Base-by-base conservation (phyloP, 164 flowering plant genomes). In the Vitis amurensis region DNA sequence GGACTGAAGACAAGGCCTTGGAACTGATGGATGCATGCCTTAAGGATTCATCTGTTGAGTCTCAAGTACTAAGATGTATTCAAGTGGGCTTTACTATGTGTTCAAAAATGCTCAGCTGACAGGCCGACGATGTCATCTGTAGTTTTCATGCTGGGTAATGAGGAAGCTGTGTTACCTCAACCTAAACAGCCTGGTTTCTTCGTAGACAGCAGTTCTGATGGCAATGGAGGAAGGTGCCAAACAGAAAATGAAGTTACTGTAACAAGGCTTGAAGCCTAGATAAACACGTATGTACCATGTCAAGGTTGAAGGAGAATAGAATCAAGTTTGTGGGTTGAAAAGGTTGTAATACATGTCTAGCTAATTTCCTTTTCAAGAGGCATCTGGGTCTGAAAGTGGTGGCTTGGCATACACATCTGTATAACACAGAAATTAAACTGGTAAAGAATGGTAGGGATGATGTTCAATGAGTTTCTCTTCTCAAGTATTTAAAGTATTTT, bases 31-130 rank as follows among this genome's bases (percentile, higher is more conserved):
- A 82, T 70, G 19, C 23, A 31, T 3, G 15, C 1, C 11, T 71
- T 10, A 69, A 8, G 4, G 69, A 59, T 2, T 58, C 78, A 16
- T 67, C 14, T 16, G 4, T 57, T 5, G 15, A 15, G 9, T 11
- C 63, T 4, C 75, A 84, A 77, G 68, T 82, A 3, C 0, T 68
- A 6, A 72, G 77, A 63, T 82, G 81, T 56, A 76, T 84, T 3
- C 83, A 78, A 7, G 61, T 78, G 0, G 84, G 84, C 0, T n/a
- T 68, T 81, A 0, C 30, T 81, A 27, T 81, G 84, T 48, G 84
- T 78, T 2, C 82, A 82, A 55, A 60, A 68, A 15, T 30, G 15
- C 1, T 67, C 76, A 2, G 81, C 73, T 31, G 83, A 80, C 57
- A 71, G 79, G 57, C 84, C 80, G 19, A 76, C 52, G 9, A 81